Evolutionary conservation across 1,139 yeast genomes (phyloP), one percentile per base, ranked within the genome.

Genomic region (Saccharomyces hybrid): DNA sequence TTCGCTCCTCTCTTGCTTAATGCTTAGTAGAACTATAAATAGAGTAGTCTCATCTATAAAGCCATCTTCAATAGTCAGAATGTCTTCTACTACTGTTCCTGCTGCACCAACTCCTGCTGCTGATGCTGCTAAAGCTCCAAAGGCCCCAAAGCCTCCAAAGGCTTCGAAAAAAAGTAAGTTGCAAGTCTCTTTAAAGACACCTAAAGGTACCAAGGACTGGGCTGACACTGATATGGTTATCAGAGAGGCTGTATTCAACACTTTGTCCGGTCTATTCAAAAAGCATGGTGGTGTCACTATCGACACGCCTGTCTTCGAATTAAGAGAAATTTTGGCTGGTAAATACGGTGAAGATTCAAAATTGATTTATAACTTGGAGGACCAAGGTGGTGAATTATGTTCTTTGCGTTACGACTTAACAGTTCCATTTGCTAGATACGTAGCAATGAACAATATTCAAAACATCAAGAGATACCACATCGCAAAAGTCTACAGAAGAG

Each of bases 151-250:
- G 31, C 54, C 58, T 27, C 52, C 57, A 27, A 54, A 57, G 47
- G 58, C 57, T 50, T 56, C 58, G 54, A 63, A 70, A 57, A 64
- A 65, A 69, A 72, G 69, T 63, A 77, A 70, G 64, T 68, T 73
- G 51, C 82, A 78, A 61, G 88, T 87, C 70, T 80, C 86, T 58
- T 78, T 93, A 68, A 93, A 93, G 73, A 89, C 96, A 50, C 98
- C 99, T 54, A 93, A 91, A 72, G 99, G 99, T 61, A 93, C 99
- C 64, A 88, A 88, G 70, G 99, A 93, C 72, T 93, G 99, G 99
- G 87, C 96, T 61, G 99, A 93, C 64, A 87, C 87, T 71, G 99
- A 93, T 71, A 93, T 93, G 98, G 86, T 89, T 49, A 81, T 93
- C 64, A 83, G 99, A 71, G 93, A 88, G 65, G 95, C 88, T 48